Evolutionary conservation across 169 alveolate genomes (phyloP), one percentile per base, ranked within the genome.

Genomic region (Plasmodium vivax): DNA sequence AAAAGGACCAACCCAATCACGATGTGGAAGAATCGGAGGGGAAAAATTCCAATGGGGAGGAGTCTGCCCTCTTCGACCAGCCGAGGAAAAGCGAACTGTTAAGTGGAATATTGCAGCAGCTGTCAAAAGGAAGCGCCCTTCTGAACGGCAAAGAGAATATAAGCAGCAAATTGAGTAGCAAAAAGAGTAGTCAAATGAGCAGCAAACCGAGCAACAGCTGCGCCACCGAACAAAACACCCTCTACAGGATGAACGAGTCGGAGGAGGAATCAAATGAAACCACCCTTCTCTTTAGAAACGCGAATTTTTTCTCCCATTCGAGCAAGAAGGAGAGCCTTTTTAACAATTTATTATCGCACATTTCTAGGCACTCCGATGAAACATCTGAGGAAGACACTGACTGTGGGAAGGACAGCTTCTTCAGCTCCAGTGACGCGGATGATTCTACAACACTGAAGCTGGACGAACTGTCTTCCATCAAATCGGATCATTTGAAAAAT

Each of bases 341-440:
- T 10, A 80, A 80, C 79, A 62, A 79, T 79, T 19, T 90, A 23
- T 90, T 90, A 45, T 41, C 47, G 36, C 58, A 80, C 4, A 27
- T 90, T 90, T 79, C 90, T 23, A 41, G 32, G 14, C 30, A 58
- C 51, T 56, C 56, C 36, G 47, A 43, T 30, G 94, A 90, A 79
- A 80, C 84, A 27, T 90, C 94, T 12, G 90, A 80, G 14, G 94
- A 80, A 38, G 90, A 90, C 23, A 68, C 84, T 8, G 94, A 90
- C 36, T 80, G 94, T 68, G 88, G 84, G 34, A 81, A 47, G 27
- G 94, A 90, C 73, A 90, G 94, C 51, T 90, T 90, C 72, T 90
- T 90, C 82, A 90, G 94, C 38, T 41, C 41, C 74, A 90, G 94
- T 90, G 94, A 90, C 30, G 36, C 62, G 6, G 90, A 81, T 1